Evolutionary conservation across 345 rosid species (phyloP), one percentile per base, ranked within the genome.

Genomic region (Eucalyptus coolabah): DNA sequence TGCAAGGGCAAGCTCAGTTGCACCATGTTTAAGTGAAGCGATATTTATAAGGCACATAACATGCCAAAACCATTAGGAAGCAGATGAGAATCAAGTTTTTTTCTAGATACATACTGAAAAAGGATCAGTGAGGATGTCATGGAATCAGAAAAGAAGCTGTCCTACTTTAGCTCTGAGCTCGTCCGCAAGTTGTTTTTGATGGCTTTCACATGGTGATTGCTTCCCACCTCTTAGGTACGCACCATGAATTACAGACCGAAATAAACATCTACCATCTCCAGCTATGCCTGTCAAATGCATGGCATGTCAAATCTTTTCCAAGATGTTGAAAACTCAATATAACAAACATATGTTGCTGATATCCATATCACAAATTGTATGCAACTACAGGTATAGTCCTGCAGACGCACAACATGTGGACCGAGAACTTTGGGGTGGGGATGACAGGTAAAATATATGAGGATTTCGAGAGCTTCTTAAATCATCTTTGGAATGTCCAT

Each of bases 211-310:
- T 11, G 94, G 96, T 86, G 95, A 93, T 88, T 93, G 95, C 93
- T 90, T 94, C 89, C 97, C 96, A 42, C 88, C 85, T 91, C 94
- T 89, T 86, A 93, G 92, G 89, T 92, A 92, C 59, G 92, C 94
- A 15, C 96, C 97, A 53, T 93, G 96, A 44, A 93, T 92, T 86
- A 95, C 95, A 4, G 97, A 96, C 87, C 96, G 94, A 82, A 96
- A 96, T 93, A 96, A 90, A 89, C 97, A 96, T 89, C 97, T 95
- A 45, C 96, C 96, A 89, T 95, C 97, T 81, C 97, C 96, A 6
- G 95, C 92, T 87, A 96, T 92, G 59, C 95, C 97, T 95, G 91
- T 45, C 77, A 69, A 40, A 30, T 8, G 47, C 83, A 51, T 18
- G 56, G 23, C 86, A 90, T 51, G 50, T 83, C 40, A 21, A 77